Percentiles rank a stretch among this genome's conserved stretches.
These are phyloP conservation scores for Pichia heedii DNA, from an alignment of 805 yeast genomes.

Conservation along the genomic window DNA sequence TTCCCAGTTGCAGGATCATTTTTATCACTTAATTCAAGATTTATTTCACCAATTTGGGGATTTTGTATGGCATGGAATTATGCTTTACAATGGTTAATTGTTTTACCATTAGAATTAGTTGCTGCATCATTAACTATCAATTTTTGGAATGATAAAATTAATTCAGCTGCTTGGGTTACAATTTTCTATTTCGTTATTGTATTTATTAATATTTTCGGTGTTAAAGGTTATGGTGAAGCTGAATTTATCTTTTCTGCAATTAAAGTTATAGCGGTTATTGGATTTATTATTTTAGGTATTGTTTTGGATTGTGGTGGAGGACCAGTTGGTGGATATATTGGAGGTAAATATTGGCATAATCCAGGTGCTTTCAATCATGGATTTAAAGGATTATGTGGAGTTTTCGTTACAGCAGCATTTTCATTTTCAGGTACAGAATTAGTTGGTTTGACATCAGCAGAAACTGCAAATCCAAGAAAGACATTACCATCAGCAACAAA, in stretches of 20 bases:
- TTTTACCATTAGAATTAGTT: conserved; percentile 44
- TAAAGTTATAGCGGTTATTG: conserved; percentile 47
- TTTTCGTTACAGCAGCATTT: conserved; percentile 50
- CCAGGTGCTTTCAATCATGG: conserved; percentile 45
- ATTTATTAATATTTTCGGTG: conserved; percentile 46
- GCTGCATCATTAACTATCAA: conserved; percentile 41
- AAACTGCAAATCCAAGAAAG: conserved; percentile 48
- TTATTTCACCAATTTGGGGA: conserved; percentile 48
- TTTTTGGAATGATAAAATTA: conserved; percentile 35
- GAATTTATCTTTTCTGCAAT: conserved; percentile 45
- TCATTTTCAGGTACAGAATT: conserved; percentile 59
- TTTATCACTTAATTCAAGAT: conserved; percentile 46
- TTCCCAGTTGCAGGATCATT: conserved; percentile 54
- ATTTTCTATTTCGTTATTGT: conserved; percentile 43
- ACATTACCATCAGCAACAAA: conserved; percentile 53
- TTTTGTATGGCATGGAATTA: conserved; percentile 53
- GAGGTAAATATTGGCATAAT: conserved; percentile 47
- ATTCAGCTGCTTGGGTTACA: conserved; percentile 45
- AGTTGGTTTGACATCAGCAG: conserved; percentile 54
- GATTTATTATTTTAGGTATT: conserved; percentile 46
- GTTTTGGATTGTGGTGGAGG: conserved; percentile 54
- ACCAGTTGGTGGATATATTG: conserved; percentile 46
- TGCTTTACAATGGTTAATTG: conserved; percentile 41
- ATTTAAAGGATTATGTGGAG: conserved; percentile 55
- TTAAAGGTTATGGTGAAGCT: conserved; percentile 57